Conservation (phyloP, 2,329 filamentous ascomycete species). For the Aureobasidium pullulans region DNA sequence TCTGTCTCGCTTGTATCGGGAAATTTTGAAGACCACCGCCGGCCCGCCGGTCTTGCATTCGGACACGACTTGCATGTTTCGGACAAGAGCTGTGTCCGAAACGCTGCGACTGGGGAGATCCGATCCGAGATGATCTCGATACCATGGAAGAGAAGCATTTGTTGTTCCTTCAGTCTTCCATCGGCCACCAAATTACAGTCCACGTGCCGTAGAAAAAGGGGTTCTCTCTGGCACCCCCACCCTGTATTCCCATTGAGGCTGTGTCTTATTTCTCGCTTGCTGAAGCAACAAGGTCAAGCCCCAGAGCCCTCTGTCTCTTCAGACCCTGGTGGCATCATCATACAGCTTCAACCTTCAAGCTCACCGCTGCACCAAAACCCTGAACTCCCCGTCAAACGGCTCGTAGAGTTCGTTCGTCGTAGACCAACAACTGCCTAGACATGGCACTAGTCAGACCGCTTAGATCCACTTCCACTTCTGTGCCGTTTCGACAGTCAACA, state of each 20-base stretch:
- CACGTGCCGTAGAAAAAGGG: neutral
- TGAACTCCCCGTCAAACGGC: conserved; percentile 3
- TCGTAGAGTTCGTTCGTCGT: neutral
- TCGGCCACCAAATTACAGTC: neutral
- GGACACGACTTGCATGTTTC: neutral
- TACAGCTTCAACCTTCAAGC: neutral
- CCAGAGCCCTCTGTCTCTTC: neutral
- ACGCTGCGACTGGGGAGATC: neutral
- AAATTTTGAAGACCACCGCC: neutral
- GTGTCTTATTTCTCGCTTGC: neutral
- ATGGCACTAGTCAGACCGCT: conserved; percentile 3
- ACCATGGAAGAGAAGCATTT: neutral
- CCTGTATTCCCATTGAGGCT: neutral
- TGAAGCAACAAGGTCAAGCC: neutral
- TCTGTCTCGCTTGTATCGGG: neutral
- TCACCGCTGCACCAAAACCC: neutral
- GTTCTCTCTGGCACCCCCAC: neutral
- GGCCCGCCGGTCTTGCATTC: neutral
- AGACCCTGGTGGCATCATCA: neutral
- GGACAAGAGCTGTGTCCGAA: neutral
- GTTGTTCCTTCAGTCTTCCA: neutral
- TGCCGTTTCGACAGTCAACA: conserved; percentile 2
- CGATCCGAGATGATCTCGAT: neutral
- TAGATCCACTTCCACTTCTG: neutral
- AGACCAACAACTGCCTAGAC: neutral